Base-by-base conservation (phyloP, 2,329 filamentous ascomycete genomes). In the Pseudogymnoascus sp. region DNA sequence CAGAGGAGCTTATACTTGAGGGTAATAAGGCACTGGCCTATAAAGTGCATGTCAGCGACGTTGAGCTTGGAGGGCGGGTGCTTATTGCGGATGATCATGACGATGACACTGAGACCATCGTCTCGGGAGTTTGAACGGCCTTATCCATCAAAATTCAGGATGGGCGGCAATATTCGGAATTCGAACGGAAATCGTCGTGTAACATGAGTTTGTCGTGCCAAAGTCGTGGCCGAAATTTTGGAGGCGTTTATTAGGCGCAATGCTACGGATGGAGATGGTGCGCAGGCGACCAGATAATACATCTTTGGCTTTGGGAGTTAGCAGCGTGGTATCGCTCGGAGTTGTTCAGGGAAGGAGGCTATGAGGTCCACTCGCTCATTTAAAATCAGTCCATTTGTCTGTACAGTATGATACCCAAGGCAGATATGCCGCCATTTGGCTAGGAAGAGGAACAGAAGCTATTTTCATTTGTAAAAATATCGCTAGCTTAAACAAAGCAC, bases 11-110 rank as follows among this genome's bases (percentile, higher is more conserved):
- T 50, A 96, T 99, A 73, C 88, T 85, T 59, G 92, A 97, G 69
- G 95, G 89, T 5, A 89, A 87, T 71, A 93, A 91, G 72, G 95
- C 95, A 0, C 82, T 99, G 2, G 88, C 89, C 59, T 96, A 96
- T 72, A 82, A 84, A 64, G 90, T 97, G 26, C 83, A 84, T 31
- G 84, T 89, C 7, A 90, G 86, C 67, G 93, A 98, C 70, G 82
- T 96, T 35, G 84, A 90, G 69, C 78, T 97, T 3, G 91, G 92
- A 11, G 92, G 92, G 0, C 84, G 91, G 22, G 89, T 96, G 1
- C 79, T 97, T 3, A 81, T 83, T 2, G 81, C 83, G 0, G 89
- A 93, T 66, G 89, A 93, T 59, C 77, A 86, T 16, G 66, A 68
- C n/a, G 68, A 65, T n/a, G 65, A 66, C 19, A 60, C 43, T 2